Evolutionary conservation across 2,329 filamentous ascomycete genomes (phyloP).

Genomic region (Coniosporium tulheliwenetii): DNA sequence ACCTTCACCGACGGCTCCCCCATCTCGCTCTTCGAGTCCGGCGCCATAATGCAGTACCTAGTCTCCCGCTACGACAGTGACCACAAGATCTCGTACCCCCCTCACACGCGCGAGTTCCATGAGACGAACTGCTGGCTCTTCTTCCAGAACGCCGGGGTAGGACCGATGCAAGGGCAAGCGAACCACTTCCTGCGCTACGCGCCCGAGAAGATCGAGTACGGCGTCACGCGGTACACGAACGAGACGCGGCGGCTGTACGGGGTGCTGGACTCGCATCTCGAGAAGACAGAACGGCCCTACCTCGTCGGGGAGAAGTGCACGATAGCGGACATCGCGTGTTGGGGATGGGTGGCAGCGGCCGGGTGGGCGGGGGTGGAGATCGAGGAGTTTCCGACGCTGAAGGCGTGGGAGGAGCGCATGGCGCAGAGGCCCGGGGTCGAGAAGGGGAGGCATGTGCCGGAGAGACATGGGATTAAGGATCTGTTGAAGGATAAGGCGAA

Average conservation of each 20-base stretch:
- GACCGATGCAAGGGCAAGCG: conserved; percentile 69
- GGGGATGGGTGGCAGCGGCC: conserved; percentile 57
- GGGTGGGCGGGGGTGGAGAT: conserved; percentile 51
- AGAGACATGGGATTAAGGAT: conserved; percentile 44
- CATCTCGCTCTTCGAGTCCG: conserved; percentile 70
- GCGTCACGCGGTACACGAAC: conserved; percentile 65
- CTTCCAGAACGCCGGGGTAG: conserved; percentile 59
- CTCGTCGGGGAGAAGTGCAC: conserved; percentile 51
- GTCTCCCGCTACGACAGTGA: conserved; percentile 68
- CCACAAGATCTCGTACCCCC: conserved; percentile 67
- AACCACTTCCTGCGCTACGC: conserved; percentile 78
- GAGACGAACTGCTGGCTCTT: conserved; percentile 65
- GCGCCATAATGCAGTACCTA: conserved; percentile 72
- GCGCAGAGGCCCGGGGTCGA: conserved; percentile 54
- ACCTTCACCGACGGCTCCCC: conserved; percentile 55
- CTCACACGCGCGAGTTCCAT: conserved; percentile 57
- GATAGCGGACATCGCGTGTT: conserved; percentile 63
- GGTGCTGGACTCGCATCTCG: conserved; percentile 58
- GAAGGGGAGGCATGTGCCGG: conserved; percentile 60
- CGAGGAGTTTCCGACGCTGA: conserved; percentile 57
- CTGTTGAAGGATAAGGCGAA: conserved; percentile 40
- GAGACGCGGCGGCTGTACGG: conserved; percentile 73
- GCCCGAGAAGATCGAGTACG: conserved; percentile 68
- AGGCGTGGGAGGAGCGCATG: conserved; percentile 63
- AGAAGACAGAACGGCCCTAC: conserved; percentile 31